These are phyloP conservation scores for Vigna unguiculata DNA, from an alignment of 306 rosid genomes.

Conservation along the genomic window DNA sequence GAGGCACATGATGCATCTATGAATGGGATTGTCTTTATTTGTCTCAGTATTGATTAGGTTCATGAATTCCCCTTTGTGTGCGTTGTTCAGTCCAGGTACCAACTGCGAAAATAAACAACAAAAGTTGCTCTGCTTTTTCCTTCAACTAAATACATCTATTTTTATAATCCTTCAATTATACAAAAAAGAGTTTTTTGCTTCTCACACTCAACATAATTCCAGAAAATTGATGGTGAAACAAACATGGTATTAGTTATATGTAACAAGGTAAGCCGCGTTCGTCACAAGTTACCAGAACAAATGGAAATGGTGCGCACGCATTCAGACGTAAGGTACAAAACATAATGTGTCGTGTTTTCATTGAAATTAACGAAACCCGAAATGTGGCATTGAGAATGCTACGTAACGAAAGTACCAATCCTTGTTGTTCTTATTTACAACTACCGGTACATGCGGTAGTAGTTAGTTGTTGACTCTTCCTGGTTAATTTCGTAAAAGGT, in stretches of 20 bases:
- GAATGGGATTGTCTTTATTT: slow-evolving; percentile 16
- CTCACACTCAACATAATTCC: background rate
- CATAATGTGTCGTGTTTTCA: too few relatives aligned
- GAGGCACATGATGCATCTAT: background rate
- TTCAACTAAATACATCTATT: too few relatives aligned
- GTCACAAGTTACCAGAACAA: background rate
- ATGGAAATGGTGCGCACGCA: background rate
- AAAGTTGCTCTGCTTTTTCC: too few relatives aligned
- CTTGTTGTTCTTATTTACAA: background rate
- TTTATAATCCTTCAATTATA: background rate
- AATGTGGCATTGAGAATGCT: background rate
- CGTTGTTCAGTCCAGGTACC: too few relatives aligned
- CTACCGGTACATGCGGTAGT: background rate
- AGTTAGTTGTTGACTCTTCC: background rate
- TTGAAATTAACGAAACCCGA: slow-evolving; percentile 2
- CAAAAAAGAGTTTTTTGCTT: background rate
- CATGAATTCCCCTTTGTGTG: background rate
- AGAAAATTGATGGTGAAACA: background rate
- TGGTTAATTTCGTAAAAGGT: background rate
- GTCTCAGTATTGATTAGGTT: background rate
- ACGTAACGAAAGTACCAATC: too few relatives aligned
- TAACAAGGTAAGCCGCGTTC: background rate
- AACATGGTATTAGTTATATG: background rate
- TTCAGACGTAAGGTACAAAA: background rate
- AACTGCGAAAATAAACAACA: too few relatives aligned